Percentiles rank a stretch among this genome's conserved stretches.
phyloP scores from a whole-genome alignment of 805 yeast genomes.

The Starmerella gropengiesseri region DNA sequence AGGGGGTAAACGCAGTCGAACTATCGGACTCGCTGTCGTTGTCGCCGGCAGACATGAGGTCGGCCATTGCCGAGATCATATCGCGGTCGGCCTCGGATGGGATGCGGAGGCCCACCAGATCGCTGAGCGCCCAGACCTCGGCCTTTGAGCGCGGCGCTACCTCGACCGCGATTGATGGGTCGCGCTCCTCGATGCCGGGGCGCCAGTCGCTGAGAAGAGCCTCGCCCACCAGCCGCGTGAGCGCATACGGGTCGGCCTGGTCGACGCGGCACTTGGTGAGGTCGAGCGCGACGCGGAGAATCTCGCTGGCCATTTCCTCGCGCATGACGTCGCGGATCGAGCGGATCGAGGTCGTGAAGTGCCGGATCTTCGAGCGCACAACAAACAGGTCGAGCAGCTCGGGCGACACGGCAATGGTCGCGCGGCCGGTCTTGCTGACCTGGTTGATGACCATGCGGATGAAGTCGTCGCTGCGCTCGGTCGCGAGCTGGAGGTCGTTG shows the following conservation, averaged over 20 bases:
- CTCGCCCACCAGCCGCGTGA: slow-evolving; percentile 43
- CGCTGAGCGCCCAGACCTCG: slow-evolving; percentile 6
- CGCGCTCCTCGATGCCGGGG: slow-evolving; percentile 11
- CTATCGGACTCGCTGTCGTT: not conserved
- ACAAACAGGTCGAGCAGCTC: slow-evolving; percentile 41
- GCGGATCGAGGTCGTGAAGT: slow-evolving; percentile 49
- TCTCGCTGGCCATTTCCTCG: slow-evolving; percentile 70
- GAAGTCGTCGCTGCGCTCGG: slow-evolving; percentile 51
- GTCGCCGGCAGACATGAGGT: not conserved
- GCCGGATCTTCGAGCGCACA: slow-evolving; percentile 45
- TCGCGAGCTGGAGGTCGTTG: slow-evolving; percentile 50
- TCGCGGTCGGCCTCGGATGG: slow-evolving; percentile 1
- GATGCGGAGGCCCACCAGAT: slow-evolving; percentile 1
- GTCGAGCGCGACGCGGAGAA: slow-evolving; percentile 54
- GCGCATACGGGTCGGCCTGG: slow-evolving; percentile 37
- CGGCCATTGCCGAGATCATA: not conserved
- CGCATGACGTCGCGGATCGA: slow-evolving; percentile 59
- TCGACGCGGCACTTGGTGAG: slow-evolving; percentile 37
- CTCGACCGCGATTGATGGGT: not conserved
- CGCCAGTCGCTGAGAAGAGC: slow-evolving; percentile 55
- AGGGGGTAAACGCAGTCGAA: too few relatives aligned
- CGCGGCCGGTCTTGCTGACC: slow-evolving; percentile 56
- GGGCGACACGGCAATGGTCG: slow-evolving; percentile 50
- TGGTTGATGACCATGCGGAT: slow-evolving; percentile 61
- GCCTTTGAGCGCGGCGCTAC: not conserved